Base-by-base conservation (phyloP, 371 early-diverging fungal genomes). In the Zychaea mexicana region DNA sequence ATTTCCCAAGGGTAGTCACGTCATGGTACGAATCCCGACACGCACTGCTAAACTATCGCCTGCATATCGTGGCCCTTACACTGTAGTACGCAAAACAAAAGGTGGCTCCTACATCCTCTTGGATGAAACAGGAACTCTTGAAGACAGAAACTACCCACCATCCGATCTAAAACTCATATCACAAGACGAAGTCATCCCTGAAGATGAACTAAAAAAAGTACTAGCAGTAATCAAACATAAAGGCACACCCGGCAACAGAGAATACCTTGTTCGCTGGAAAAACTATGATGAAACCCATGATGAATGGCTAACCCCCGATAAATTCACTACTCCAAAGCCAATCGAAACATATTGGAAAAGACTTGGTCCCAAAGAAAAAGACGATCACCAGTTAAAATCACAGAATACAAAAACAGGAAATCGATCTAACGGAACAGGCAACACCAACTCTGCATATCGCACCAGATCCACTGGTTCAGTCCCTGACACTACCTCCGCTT, bases 231-330 rank as follows among this genome's bases (percentile, higher is more conserved):
- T 63, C 6, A 38, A 17, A 17, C 58, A 64, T 32, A 15, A 46
- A 39, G 64, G 64, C 13, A 21, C 45, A 32, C 32, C 52, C 12
- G 49, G 38, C 8, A 42, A 61, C 21, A 36, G 47, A 2, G 45
- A 62, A 42, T 67, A 67, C 52, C 17, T 28, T 5, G 62, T 67
- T 6, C 49, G 67, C 1, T 67, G 67, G 67, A 67, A 62, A 21
- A 58, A 58, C 21, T 67, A 67, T 30, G 56, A 24, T 15, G 19
- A 17, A 12, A 62, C 56, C 8, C n/a, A 52, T 17, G 63, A 67
- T 59, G 17, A 13, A 0, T 67, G 63, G 62, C 24, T 62, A 4
- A 42, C 68, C 2, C 12, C 63, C 2, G 47, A 60, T 1, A 56
- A 21, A 13, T 66, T 61, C 27, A 66, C 61, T 27, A 57, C 60